Conservation (phyloP, 768 basidiomycete genomes). For the Udeniomyces megalosporus region DNA sequence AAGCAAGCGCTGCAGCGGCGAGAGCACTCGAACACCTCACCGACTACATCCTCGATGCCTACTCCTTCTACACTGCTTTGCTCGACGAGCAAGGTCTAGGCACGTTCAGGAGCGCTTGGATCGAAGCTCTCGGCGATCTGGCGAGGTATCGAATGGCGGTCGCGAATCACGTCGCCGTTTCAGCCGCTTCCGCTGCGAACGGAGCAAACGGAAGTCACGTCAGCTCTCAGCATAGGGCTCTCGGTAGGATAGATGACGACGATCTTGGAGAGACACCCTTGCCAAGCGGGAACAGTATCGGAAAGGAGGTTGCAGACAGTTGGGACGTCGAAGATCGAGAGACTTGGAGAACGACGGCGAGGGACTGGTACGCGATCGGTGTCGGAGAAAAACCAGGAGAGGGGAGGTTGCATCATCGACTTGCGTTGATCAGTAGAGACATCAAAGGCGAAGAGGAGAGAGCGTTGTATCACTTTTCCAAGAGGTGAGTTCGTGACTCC, state of each 20-base stretch:
- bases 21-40: constrained; percentile 78
- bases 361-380: constrained; percentile 83
- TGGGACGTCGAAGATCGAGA: constrained; percentile 71
- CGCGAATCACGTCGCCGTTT: constrained; percentile 56
- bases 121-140: constrained; percentile 91
- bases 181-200: constrained; percentile 16
- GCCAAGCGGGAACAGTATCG: constrained; percentile 44
- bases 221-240: neutral
- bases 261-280: constrained; percentile 33
- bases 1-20: constrained; percentile 12
- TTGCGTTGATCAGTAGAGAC: constrained; percentile 74
- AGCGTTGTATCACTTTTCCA: constrained; percentile 81
- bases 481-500: constrained; percentile 54
- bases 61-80: constrained; percentile 79
- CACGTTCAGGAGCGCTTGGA: constrained; percentile 66
- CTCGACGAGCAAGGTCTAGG: constrained; percentile 61
- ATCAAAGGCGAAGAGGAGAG: constrained; percentile 64
- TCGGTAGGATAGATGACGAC: constrained; percentile 20
- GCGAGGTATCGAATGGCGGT: constrained; percentile 90
- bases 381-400: constrained; percentile 80
- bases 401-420: constrained; percentile 83
- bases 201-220: constrained; percentile 23
- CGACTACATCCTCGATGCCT: constrained; percentile 89
- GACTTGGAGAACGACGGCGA: constrained; percentile 71
- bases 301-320: constrained; percentile 59